These are phyloP conservation scores for Fermentozyma sake DNA, from an alignment of 1,139 yeast species.

Conservation along the genomic window DNA sequence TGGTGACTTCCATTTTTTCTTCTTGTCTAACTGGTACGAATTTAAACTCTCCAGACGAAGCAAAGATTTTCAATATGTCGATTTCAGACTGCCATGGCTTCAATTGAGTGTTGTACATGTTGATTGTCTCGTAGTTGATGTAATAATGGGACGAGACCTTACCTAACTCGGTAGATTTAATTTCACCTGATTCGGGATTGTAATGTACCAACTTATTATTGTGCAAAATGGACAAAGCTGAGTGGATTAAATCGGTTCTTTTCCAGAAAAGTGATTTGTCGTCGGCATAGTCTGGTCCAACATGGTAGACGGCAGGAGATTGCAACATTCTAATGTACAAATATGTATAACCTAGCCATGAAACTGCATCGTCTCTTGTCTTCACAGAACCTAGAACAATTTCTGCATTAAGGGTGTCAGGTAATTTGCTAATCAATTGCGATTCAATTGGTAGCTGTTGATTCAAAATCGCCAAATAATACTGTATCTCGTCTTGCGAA, in stretches of 20 bases:
- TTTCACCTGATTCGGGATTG: conserved; percentile 42
- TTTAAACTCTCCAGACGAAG: conserved; percentile 81
- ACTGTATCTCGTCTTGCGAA: conserved; percentile 78
- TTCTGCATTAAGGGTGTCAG: conserved; percentile 84
- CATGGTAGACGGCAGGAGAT: conserved; percentile 71
- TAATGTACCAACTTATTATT: conserved; percentile 58
- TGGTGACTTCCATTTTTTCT: conserved; percentile 73
- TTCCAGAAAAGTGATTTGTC: conserved; percentile 48
- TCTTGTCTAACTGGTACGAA: conserved; percentile 82
- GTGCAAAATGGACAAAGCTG: conserved; percentile 62
- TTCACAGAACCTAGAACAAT: conserved; percentile 68
- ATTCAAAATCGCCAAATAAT: conserved; percentile 81
- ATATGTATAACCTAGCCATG: conserved; percentile 80
- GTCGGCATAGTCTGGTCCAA: conserved; percentile 60
- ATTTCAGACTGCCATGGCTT: conserved; percentile 64
- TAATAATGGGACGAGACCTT: conserved; percentile 84
- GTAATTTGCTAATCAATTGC: conserved; percentile 65
- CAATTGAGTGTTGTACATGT: conserved; percentile 54
- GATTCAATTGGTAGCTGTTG: conserved; percentile 93
- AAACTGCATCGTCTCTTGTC: conserved; percentile 59
- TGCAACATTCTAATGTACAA: conserved; percentile 74
- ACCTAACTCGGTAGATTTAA: conserved; percentile 70
- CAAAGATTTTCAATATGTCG: conserved; percentile 73
- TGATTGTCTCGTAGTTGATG: conserved; percentile 69
- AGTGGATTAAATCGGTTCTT: conserved; percentile 65